phyloP scores from a whole-genome alignment of 208 protist genomes.

The Kentomonas sorsogonicus region DNA sequence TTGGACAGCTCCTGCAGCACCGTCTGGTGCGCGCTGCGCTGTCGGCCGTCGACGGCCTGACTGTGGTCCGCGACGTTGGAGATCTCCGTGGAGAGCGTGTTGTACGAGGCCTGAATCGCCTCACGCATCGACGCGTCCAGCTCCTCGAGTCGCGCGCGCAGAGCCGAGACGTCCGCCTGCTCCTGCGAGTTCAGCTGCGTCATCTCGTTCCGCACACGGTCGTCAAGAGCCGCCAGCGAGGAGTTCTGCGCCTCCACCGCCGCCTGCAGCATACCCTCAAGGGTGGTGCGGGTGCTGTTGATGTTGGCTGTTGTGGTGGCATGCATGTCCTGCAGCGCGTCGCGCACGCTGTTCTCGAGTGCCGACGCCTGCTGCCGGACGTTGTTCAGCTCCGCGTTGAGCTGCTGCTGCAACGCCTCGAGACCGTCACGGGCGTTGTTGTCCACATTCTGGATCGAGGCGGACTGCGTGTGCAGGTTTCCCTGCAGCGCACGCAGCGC shows the following conservation, averaged over 20 bases:
- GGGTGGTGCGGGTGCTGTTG: conserved; percentile 17
- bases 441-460: conserved; percentile 48
- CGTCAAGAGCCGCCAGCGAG: conserved; percentile 43
- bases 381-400: conserved; percentile 25
- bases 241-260: conserved; percentile 25
- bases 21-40: conserved; percentile 52
- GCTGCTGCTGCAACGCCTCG: conserved; percentile 50
- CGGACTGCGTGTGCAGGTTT: conserved; percentile 32
- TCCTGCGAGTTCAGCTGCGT: conserved; percentile 35
- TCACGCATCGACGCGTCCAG: conserved; percentile 25
- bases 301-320: conserved; percentile 43
- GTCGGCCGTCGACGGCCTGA: conserved; percentile 47
- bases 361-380: conserved; percentile 46
- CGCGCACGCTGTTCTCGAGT: conserved; percentile 43
- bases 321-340: conserved; percentile 55
- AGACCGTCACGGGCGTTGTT: conserved; percentile 34
- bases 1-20: conserved; percentile 64
- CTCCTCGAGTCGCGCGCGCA: conserved; percentile 35
- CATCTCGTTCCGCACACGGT: conserved; percentile 48
- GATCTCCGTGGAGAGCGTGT: conserved; percentile 49
- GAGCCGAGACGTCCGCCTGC: conserved; percentile 29
- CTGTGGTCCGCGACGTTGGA: conserved; percentile 47
- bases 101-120: conserved; percentile 38
- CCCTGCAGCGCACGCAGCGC: conserved; percentile 46
- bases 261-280: conserved; percentile 30